Evolutionary conservation across 2,329 filamentous ascomycete species (phyloP).

Genomic region (Xylariales sp.): DNA sequence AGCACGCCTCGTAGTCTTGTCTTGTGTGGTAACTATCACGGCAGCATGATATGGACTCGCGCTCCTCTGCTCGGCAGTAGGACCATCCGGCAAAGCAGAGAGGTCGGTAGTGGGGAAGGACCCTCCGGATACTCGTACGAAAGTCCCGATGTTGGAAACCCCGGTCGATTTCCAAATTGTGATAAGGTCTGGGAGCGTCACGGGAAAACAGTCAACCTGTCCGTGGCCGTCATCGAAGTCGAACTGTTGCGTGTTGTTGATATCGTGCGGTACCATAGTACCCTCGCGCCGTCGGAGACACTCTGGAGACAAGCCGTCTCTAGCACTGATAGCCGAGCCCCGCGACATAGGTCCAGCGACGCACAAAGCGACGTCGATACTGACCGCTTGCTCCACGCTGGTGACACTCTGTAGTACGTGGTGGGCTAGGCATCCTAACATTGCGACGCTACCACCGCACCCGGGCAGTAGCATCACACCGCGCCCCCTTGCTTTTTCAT

Average conservation of each 20-base stretch:
- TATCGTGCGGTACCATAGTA: slow-evolving; percentile 1
- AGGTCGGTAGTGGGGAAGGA: slow-evolving; percentile 25
- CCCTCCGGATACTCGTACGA: slow-evolving; percentile 21
- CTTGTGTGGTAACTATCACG: slow-evolving; percentile 25
- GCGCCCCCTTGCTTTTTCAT: slow-evolving; percentile 27
- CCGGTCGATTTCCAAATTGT: slow-evolving; percentile 38
- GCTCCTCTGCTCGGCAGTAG: slow-evolving; percentile 34
- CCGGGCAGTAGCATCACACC: slow-evolving; percentile 42
- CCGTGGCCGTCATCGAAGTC: slow-evolving; percentile 43
- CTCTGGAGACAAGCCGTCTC: slow-evolving; percentile 15
- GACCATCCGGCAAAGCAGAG: slow-evolving; percentile 35
- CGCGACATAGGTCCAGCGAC: slow-evolving; percentile 40
- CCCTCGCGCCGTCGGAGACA: slow-evolving; percentile 18
- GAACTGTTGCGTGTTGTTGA: slow-evolving; percentile 21
- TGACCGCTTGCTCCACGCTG: slow-evolving; percentile 3
- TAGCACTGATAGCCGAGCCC: slow-evolving; percentile 37
- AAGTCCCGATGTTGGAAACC: slow-evolving; percentile 38
- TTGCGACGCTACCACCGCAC: slow-evolving; percentile 41
- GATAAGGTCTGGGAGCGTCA: slow-evolving; percentile 42
- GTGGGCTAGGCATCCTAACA: slow-evolving; percentile 38
- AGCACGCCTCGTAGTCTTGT: slow-evolving; percentile 25
- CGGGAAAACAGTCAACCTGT: slow-evolving; percentile 33
- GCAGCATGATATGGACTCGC: slow-evolving; percentile 40
- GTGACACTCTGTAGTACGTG: slow-evolving; percentile 9
- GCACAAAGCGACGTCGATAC: slow-evolving; percentile 40